phyloP scores from a whole-genome alignment of 331 rosid species.

The Arachis monticola region DNA sequence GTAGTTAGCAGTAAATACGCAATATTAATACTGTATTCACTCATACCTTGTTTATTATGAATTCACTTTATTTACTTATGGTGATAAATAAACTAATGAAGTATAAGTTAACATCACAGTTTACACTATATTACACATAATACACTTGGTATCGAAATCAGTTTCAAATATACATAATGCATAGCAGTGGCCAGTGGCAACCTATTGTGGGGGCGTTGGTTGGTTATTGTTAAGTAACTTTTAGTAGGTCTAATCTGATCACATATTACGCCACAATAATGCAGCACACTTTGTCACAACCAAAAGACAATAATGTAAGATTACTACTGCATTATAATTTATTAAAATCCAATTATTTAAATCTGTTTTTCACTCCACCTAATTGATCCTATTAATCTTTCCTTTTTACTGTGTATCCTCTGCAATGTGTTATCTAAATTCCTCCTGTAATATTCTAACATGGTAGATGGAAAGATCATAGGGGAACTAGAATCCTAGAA shows the following conservation, averaged over 20 bases:
- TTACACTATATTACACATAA: no score
- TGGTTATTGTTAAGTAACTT: neutral
- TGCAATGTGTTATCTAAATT: neutral
- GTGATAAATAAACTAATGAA: no score
- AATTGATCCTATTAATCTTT: neutral
- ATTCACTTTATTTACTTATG: no score
- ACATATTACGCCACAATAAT: neutral
- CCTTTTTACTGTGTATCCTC: neutral
- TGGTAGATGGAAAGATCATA: constrained; percentile 1
- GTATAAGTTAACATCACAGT: no score
- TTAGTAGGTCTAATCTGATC: neutral
- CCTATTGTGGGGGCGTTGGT: neutral
- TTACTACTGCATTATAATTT: neutral
- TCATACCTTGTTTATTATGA: no score
- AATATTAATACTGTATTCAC: no score
- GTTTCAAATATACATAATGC: constrained; percentile 9
- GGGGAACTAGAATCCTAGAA: constrained; percentile 5
- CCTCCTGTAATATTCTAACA: neutral
- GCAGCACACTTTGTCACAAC: neutral
- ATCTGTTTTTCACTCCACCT: neutral
- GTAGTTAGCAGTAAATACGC: no score
- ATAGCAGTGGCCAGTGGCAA: no score
- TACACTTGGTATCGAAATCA: neutral
- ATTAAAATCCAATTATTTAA: constrained; percentile 5
- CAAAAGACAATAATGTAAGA: neutral